Evolutionary conservation across 257 asterid species (phyloP).

Genomic region (Solanum clarkiae): DNA sequence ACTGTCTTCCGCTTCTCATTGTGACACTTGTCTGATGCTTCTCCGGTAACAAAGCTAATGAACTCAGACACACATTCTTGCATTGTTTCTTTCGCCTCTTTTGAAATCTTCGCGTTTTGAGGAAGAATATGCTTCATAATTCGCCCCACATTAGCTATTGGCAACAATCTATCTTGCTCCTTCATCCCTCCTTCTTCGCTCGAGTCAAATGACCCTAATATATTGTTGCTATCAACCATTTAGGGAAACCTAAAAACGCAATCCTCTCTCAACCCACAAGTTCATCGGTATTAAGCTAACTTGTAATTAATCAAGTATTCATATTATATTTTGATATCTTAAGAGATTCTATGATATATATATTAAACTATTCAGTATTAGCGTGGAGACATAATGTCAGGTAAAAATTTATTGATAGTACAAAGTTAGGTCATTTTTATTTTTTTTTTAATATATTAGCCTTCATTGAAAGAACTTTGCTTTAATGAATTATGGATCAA

Average conservation of each 20-base stretch:
- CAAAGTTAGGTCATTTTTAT: neutral
- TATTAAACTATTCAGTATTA: neutral
- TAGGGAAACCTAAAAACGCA: too few relatives aligned
- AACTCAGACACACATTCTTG: constrained; percentile 69
- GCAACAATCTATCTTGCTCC: constrained; percentile 40
- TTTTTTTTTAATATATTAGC: neutral
- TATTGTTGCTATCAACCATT: too few relatives aligned
- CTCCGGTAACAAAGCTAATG: constrained; percentile 56
- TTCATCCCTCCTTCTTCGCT: neutral
- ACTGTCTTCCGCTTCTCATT: constrained; percentile 55
- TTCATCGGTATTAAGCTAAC: neutral
- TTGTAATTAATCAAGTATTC: neutral
- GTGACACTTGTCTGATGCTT: constrained; percentile 62
- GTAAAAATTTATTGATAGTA: neutral
- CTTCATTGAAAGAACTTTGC: neutral
- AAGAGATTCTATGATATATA: neutral
- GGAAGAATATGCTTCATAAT: constrained; percentile 68
- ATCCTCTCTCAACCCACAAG: neutral
- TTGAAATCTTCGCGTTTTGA: constrained; percentile 54
- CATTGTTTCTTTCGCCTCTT: constrained; percentile 68
- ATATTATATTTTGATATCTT: neutral
- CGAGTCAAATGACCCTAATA: neutral
- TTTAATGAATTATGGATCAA: constrained; percentile 3
- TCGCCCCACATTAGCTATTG: constrained; percentile 64
- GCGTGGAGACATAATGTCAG: neutral